Percentiles rank a stretch among this genome's conserved stretches.
phyloP scores from a whole-genome alignment of 345 rosid genomes.

The Eutrema heterophyllum region DNA sequence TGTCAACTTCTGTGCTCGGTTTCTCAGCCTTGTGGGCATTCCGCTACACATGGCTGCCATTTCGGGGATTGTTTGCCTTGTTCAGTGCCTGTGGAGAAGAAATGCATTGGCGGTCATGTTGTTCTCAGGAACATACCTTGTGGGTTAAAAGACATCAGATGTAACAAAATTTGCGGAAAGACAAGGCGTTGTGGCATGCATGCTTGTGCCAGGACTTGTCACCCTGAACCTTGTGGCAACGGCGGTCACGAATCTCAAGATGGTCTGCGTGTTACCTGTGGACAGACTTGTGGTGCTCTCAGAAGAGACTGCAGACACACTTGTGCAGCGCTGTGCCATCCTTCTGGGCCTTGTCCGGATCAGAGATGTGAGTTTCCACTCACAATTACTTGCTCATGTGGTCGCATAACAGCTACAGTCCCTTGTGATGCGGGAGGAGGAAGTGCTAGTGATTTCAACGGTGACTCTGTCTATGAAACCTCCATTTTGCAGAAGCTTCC shows the following conservation, averaged over 20 bases:
- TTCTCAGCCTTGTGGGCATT: conserved; percentile 76
- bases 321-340: conserved; percentile 64
- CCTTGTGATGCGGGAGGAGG: conserved; percentile 89
- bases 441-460: conserved; percentile 32
- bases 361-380: conserved; percentile 68
- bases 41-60: conserved; percentile 84
- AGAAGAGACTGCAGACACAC: conserved; percentile 76
- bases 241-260: conserved; percentile 25
- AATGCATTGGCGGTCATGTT: conserved; percentile 79
- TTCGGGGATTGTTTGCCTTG: conserved; percentile 91
- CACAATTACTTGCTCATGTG: conserved; percentile 66
- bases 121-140: conserved; percentile 86
- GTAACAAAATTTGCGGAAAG: conserved; percentile 77
- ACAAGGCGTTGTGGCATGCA: conserved; percentile 82
- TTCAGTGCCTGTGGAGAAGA: conserved; percentile 74
- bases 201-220: conserved; percentile 81
- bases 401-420: conserved; percentile 55
- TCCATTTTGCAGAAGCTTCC: conserved; percentile 60
- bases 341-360: conserved; percentile 70
- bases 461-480: conserved; percentile 56
- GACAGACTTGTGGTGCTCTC: conserved; percentile 82
- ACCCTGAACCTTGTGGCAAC: conserved; percentile 58
- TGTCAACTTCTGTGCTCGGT: conserved; percentile 73
- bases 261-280: conserved; percentile 54
- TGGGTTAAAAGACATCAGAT: conserved; percentile 78